Evolutionary conservation across 768 basidiomycete genomes (phyloP).

Genomic region (Lactarius indigo): DNA sequence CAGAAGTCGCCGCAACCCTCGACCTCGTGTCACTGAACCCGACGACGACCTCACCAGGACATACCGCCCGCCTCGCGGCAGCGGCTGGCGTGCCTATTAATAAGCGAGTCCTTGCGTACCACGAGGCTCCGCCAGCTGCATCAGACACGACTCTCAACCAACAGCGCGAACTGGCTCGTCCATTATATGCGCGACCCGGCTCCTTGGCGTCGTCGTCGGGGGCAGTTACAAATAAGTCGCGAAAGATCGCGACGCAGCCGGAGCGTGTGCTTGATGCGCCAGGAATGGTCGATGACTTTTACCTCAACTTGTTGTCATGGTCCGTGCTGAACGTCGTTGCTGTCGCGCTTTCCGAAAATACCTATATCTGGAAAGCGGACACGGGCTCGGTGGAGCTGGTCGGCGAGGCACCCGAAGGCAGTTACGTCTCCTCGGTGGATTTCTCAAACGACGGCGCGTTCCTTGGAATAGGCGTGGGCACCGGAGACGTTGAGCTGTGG

Average conservation of each 20-base stretch:
- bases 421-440: constrained; percentile 72
- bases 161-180: constrained; percentile 73
- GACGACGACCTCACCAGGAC: constrained; percentile 62
- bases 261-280: constrained; percentile 96
- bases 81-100: constrained; percentile 75
- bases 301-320: constrained; percentile 93
- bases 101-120: constrained; percentile 82
- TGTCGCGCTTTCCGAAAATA: constrained; percentile 81
- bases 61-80: constrained; percentile 72
- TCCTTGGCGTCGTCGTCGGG: constrained; percentile 62
- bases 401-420: constrained; percentile 69
- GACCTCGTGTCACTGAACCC: constrained; percentile 60
- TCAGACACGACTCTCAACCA: constrained; percentile 71
- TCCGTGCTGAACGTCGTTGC: constrained; percentile 81
- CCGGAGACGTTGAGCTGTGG: constrained; percentile 93
- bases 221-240: constrained; percentile 60
- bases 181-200: constrained; percentile 68
- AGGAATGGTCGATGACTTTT: constrained; percentile 92
- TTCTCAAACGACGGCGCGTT: constrained; percentile 80
- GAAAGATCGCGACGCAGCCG: constrained; percentile 82
- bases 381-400: constrained; percentile 79
- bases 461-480: constrained; percentile 75
- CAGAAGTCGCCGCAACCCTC: constrained; percentile 60
- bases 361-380: constrained; percentile 94
- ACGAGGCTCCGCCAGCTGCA: constrained; percentile 79